Evolutionary conservation across 2,329 filamentous ascomycete genomes (phyloP), one percentile per base, ranked within the genome.

Genomic region (Bipolaris sorokiniana): DNA sequence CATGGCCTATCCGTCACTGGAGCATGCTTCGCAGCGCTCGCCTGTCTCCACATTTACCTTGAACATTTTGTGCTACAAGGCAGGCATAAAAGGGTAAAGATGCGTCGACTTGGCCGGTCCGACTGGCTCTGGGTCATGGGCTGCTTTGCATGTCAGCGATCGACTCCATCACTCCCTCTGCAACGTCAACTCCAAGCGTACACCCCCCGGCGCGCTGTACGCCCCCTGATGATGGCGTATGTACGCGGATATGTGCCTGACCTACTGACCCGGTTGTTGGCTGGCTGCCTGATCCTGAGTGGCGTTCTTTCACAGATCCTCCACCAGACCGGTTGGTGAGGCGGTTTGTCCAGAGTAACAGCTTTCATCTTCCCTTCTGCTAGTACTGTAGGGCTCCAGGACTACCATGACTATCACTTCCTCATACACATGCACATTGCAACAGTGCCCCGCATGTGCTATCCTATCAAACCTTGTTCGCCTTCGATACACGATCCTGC

Each of bases 1-100:
- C 74, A 75, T 74, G 55, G 51, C 56, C 52, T 62, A 54, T 61
- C 60, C 65, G 58, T 72, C 69, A 74, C 70, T 72, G 68, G 70
- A 54, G 65, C 66, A 62, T 64, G 66, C 68, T 68, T 68, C 60
- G 57, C 63, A 68, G 65, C 56, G 56, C 41, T 66, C 57, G 60
- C 51, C 61, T 57, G 59, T 61, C 63, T 58, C 66, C 67, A 60
- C 63, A 62, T 62, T 51, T 48, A 59, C 61, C 44, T 57, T 54
- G 56, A 59, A 56, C 63, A 44, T 56, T 48, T 28, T 33, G 61
- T 54, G 71, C 75, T 71, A 70, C 74, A 74, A 71, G 65, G 53
- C 61, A 68, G 68, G 61, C 69, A 70, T 74, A 53, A 49, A 71
- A 64, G 59, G 58, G 71, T 69, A 63, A 65, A 65, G 68, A 56